These are phyloP conservation scores for Pilaira anomala DNA, from an alignment of 192 early-diverging fungal species.

Conservation along the genomic window DNA sequence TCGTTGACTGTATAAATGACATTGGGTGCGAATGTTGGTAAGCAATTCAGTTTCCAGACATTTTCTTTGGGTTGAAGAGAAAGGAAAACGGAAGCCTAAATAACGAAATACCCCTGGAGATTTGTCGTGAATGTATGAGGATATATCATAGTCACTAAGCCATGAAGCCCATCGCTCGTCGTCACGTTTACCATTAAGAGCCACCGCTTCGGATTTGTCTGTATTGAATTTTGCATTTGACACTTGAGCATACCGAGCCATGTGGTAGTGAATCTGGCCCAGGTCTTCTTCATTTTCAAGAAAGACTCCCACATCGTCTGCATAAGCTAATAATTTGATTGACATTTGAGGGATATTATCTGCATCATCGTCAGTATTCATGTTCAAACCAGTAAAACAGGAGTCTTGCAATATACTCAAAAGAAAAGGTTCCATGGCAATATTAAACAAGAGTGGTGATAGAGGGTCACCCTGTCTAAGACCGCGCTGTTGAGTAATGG, in stretches of 20 bases:
- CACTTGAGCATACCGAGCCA: background rate
- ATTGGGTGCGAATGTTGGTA: background rate
- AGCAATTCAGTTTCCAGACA: background rate
- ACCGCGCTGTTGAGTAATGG: conserved; percentile 20
- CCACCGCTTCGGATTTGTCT: background rate
- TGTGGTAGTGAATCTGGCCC: background rate
- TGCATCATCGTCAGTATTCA: background rate
- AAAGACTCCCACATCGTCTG: conserved; percentile 17
- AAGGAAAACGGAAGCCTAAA: background rate
- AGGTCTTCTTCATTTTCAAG: background rate
- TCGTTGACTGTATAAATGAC: background rate
- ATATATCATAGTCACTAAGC: background rate
- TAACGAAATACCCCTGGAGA: background rate
- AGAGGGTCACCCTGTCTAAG: conserved; percentile 36
- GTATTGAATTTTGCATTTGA: conserved; percentile 8
- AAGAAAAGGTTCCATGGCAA: conserved; percentile 27
- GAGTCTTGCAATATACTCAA: background rate
- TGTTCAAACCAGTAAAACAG: background rate
- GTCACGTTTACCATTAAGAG: background rate
- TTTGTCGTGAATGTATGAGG: background rate
- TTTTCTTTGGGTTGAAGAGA: background rate
- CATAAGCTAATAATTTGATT: conserved; percentile 11
- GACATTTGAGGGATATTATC: background rate
- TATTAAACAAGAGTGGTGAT: conserved; percentile 25
- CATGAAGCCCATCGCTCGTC: no score